These are phyloP conservation scores for Sugiyamaella smithiae DNA, from an alignment of 805 yeast species.

Conservation along the genomic window DNA sequence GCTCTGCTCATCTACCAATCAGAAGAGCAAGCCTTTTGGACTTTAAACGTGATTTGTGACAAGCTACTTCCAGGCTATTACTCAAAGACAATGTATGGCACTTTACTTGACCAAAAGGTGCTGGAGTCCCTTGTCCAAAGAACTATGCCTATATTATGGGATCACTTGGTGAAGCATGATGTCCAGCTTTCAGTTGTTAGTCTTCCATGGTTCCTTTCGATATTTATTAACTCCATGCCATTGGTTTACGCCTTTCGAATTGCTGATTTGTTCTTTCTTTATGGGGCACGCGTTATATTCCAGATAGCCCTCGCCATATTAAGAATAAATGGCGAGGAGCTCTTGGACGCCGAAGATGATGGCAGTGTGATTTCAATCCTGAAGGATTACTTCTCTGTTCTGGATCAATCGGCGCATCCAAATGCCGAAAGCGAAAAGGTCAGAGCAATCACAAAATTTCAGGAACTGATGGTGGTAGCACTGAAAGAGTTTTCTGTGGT, in stretches of 20 bases:
- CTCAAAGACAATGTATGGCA: conserved; percentile 97
- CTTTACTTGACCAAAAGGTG: conserved; percentile 87
- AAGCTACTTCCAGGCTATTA: conserved; percentile 91
- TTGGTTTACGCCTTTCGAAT: conserved; percentile 88
- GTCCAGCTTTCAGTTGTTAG: conserved; percentile 92
- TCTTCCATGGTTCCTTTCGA: conserved; percentile 91
- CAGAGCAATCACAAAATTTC: conserved; percentile 75
- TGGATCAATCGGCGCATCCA: conserved; percentile 80
- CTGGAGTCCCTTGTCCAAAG: conserved; percentile 86
- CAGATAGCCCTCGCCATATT: conserved; percentile 93
- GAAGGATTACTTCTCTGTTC: conserved; percentile 72
- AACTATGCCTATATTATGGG: conserved; percentile 86
- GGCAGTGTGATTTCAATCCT: conserved; percentile 85
- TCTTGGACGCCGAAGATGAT: conserved; percentile 80
- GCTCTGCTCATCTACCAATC: conserved; percentile 63
- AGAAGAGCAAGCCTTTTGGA: conserved; percentile 98
- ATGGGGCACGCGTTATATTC: conserved; percentile 85
- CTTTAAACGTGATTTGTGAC: conserved; percentile 76
- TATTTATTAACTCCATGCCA: conserved; percentile 92
- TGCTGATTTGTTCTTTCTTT: conserved; percentile 82
- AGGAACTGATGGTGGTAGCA: conserved; percentile 85
- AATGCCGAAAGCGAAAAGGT: conserved; percentile 60
- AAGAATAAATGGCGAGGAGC: conserved; percentile 80
- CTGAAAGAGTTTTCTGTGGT: conserved; percentile 84
- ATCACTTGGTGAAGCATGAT: conserved; percentile 71